These are phyloP conservation scores for Leishmania major DNA, from an alignment of 208 protist genomes.

Conservation along the genomic window DNA sequence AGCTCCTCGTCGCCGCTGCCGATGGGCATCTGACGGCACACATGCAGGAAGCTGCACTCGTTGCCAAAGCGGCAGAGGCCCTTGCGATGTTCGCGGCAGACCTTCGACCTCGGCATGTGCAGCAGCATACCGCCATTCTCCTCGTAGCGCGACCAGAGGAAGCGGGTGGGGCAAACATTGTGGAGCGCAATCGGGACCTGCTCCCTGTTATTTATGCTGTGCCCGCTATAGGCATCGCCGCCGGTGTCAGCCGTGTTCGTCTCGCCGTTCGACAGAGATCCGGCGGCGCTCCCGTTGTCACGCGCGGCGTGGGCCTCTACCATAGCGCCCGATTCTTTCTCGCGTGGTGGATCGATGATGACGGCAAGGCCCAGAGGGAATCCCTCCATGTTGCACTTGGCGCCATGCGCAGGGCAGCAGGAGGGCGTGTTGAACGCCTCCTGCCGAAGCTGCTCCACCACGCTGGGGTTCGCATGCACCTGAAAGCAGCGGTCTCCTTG, in stretches of 20 bases:
- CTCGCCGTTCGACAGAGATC: conserved; percentile 24
- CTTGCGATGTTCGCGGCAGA: conserved; percentile 81
- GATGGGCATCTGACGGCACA: conserved; percentile 64
- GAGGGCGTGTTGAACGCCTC: conserved; percentile 64
- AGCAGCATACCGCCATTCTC: conserved; percentile 56
- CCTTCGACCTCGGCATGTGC: conserved; percentile 43
- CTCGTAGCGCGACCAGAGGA: conserved; percentile 67
- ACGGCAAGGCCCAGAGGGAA: conserved; percentile 74
- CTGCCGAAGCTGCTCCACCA: conserved; percentile 59
- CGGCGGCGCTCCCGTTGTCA: conserved; percentile 18
- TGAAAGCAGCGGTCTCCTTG: conserved; percentile 77
- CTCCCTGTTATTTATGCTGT: conserved; percentile 20
- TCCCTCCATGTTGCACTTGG: conserved; percentile 63
- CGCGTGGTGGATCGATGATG: conserved; percentile 46
- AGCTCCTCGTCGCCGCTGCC: conserved; percentile 40
- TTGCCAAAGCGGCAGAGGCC: conserved; percentile 87
- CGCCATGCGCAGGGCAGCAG: conserved; percentile 82
- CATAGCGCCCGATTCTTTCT: conserved; percentile 8
- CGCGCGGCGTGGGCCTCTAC: conserved; percentile 15
- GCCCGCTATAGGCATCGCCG: background rate
- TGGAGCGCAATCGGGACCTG: conserved; percentile 50
- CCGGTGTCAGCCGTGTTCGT: conserved; percentile 10
- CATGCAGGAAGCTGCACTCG: conserved; percentile 86
- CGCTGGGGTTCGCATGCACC: conserved; percentile 71
- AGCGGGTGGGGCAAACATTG: conserved; percentile 71